Evolutionary conservation across 2,329 filamentous ascomycete species (phyloP), one percentile per base, ranked within the genome.

Genomic region (Monilinia vaccinii-corymbosi): DNA sequence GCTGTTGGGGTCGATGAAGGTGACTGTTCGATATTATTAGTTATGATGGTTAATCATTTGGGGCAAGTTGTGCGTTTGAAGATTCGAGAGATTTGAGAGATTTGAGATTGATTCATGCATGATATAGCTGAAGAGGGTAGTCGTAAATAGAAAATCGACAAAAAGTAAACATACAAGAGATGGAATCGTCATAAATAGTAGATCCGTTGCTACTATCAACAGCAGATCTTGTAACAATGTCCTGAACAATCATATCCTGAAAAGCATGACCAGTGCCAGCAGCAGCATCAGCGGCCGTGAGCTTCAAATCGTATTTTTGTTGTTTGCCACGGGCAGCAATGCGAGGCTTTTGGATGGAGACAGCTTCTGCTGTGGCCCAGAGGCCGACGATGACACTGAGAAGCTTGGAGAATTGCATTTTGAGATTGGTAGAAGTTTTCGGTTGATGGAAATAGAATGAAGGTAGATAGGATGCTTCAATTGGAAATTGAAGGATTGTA

Each of bases 1-100:
- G 48, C 66, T 66, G 60, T 71, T 71, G 16, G 60, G 64, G 61
- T 71, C 70, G 21, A 56, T 49, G 64, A 70, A 68, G 52, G 44
- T 28, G 64, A 71, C 69, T 70, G 18, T 42, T 58, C 18, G 25
- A 10, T 44, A 34, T 45, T 38, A 16, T 32, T 7, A 36, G 25
- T 14, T 45, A 18, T 23, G 2, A 13, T 9, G 3, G 10, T 47
- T 9, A 16, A 46, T 38, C 28, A 3, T 42, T 44, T 42, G 44
- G 10, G 40, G n/a, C 13, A 5, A 23, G 48, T 32, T 28, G 6
- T 28, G 25, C 25, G 6, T 28, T 28, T 56, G 25, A 34, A 21
- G n/a, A 10, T 47, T 9, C 18, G 31, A 14, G 3, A 13, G 57
- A n/a, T n/a, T n/a, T n/a, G n/a, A n/a, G n/a, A n/a, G n/a, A n/a